Evolutionary conservation across 31 red algal genomes (phyloP).

Genomic region (Odonthalia washingtoniensis): DNA sequence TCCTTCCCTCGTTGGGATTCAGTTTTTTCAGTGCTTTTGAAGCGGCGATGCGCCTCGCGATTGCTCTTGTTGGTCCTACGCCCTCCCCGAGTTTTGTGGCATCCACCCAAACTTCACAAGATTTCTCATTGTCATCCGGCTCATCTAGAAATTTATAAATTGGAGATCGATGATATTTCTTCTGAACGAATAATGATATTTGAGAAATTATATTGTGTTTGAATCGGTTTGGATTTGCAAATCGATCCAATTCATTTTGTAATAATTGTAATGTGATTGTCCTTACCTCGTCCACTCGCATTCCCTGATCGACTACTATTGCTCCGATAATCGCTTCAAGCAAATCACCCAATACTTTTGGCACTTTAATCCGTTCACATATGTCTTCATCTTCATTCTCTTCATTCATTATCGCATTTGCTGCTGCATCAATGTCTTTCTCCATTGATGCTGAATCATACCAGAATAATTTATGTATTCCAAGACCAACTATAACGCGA

Average conservation of each 20-base stretch:
- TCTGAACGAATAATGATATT: conserved; percentile 60
- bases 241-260: conserved; percentile 61
- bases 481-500: conserved; percentile 43
- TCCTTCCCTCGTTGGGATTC: neutral
- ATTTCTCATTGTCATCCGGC: conserved; percentile 36
- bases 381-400: conserved; percentile 72
- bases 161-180: conserved; percentile 36
- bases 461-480: conserved; percentile 78
- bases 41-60: conserved; percentile 41
- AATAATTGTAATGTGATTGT: conserved; percentile 58
- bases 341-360: conserved; percentile 84
- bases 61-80: conserved; percentile 39
- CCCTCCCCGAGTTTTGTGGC: conserved; percentile 32
- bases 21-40: conserved; percentile 19
- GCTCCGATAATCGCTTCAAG: conserved; percentile 85
- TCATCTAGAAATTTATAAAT: conserved; percentile 53
- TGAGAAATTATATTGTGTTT: conserved; percentile 63
- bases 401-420: conserved; percentile 56
- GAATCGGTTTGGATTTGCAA: conserved; percentile 70
- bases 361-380: conserved; percentile 69
- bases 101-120: conserved; percentile 36
- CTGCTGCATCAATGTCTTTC: conserved; percentile 64
- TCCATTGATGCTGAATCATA: conserved; percentile 53
- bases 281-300: conserved; percentile 65
- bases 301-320: conserved; percentile 78